These are phyloP conservation scores for Malus hybrid DNA, from an alignment of 331 rosid genomes.

Conservation along the genomic window DNA sequence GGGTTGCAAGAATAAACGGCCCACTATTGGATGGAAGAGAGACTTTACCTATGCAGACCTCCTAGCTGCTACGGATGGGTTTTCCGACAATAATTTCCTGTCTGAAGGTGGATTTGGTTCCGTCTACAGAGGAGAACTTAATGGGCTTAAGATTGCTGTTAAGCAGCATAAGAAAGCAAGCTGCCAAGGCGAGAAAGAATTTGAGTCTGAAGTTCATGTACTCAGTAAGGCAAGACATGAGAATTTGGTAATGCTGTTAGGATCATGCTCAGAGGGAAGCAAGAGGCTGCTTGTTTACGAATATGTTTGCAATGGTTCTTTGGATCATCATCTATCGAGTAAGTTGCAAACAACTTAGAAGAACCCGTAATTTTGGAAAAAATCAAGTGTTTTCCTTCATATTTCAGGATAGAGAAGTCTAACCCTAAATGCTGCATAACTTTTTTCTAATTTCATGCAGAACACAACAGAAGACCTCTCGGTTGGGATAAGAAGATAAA, in stretches of 20 bases:
- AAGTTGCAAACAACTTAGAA: slow-evolving; percentile 9
- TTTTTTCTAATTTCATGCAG: slow-evolving; percentile 30
- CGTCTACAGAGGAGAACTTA: slow-evolving; percentile 50
- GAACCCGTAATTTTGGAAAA: neutral
- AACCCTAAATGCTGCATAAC: neutral
- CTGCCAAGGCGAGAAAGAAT: slow-evolving; percentile 77
- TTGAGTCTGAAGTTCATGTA: slow-evolving; percentile 60
- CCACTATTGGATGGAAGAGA: slow-evolving; percentile 37
- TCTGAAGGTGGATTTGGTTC: slow-evolving; percentile 91
- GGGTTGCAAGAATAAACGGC: slow-evolving; percentile 50
- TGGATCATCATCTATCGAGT: slow-evolving; percentile 64
- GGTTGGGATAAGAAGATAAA: slow-evolving; percentile 57
- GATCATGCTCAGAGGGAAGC: slow-evolving; percentile 67
- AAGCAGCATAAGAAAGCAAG: slow-evolving; percentile 64
- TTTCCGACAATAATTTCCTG: slow-evolving; percentile 44
- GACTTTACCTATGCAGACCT: slow-evolving; percentile 61
- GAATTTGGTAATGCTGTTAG: slow-evolving; percentile 68
- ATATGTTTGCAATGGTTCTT: slow-evolving; percentile 71
- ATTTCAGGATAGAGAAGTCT: neutral
- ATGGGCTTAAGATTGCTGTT: slow-evolving; percentile 62
- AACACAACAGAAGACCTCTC: slow-evolving; percentile 31
- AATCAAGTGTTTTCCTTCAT: neutral
- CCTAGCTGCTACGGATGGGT: slow-evolving; percentile 43
- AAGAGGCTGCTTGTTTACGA: slow-evolving; percentile 84
- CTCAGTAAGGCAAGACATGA: slow-evolving; percentile 78